Conservation (phyloP, 2,329 filamentous ascomycete species). For the Fusarium lateritium region DNA sequence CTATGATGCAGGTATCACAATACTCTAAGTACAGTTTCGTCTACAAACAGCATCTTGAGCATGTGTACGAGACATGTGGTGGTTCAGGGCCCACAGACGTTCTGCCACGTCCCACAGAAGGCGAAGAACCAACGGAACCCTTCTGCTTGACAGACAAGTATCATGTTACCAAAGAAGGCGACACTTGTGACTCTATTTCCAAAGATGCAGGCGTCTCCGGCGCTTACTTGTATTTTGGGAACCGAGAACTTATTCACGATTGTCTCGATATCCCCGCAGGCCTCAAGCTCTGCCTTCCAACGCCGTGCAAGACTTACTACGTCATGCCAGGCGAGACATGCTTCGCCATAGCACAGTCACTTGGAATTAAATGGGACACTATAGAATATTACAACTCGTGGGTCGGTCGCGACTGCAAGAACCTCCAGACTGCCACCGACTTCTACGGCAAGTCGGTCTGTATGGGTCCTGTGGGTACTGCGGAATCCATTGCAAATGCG, state of each 20-base stretch:
- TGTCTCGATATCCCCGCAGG: slow-evolving; percentile 26
- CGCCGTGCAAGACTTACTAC: not conserved
- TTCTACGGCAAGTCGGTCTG: slow-evolving; percentile 34
- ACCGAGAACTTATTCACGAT: slow-evolving; percentile 25
- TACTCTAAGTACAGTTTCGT: slow-evolving; percentile 44
- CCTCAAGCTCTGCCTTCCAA: slow-evolving; percentile 25
- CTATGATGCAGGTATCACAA: slow-evolving; percentile 45
- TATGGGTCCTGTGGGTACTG: slow-evolving; percentile 18
- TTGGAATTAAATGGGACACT: slow-evolving; percentile 9
- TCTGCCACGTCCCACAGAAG: not conserved
- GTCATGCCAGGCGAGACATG: slow-evolving; percentile 1
- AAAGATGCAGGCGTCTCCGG: slow-evolving; percentile 28
- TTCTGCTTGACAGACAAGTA: slow-evolving; percentile 16
- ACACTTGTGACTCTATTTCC: slow-evolving; percentile 42
- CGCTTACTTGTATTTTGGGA: slow-evolving; percentile 32
- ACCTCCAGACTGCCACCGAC: slow-evolving; percentile 26
- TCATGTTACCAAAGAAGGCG: slow-evolving; percentile 23
- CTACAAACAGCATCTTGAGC: slow-evolving; percentile 23
- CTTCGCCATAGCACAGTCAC: slow-evolving; percentile 2
- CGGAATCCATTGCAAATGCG: not conserved
- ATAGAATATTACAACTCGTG: slow-evolving; percentile 21
- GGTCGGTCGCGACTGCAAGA: slow-evolving; percentile 18
- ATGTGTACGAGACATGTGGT: slow-evolving; percentile 22
- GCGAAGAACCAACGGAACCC: not conserved
- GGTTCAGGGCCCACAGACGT: slow-evolving; percentile 9